Base-by-base conservation (phyloP, 2,329 filamentous ascomycete species). In the Penicillium sp. region DNA sequence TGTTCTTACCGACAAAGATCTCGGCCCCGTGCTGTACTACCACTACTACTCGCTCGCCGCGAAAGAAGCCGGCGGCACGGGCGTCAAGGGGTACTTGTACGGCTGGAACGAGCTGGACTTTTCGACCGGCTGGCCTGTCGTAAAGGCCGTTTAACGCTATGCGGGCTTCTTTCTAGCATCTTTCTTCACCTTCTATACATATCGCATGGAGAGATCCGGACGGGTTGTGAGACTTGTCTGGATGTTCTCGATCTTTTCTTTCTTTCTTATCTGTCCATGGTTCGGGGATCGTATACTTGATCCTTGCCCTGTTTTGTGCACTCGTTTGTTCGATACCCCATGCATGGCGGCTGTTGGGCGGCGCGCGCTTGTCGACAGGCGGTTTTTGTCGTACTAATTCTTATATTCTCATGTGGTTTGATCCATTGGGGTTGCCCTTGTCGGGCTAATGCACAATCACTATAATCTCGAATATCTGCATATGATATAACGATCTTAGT, bases 11-110 rank as follows among this genome's bases (percentile, higher is more conserved):
- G 74, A 77, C 49, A 72, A 74, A 0, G 72, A 67, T 0, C 69
- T 79, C 15, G 86, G 86, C 2, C 79, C 83, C 1, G 80, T 89
- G 3, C 77, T 89, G 6, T 89, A 89, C 72, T 89, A 89, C 69
- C 86, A 89, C 70, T 88, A 89, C 69, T 70, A 70, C 57, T 61
- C 68, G 3, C 66, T 69, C 19, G 76, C 86, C 3, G 76, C 86
- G 65, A 86, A 81, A 3, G 75, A 76, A 4, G 79, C 84, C 62
- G 84, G 84, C 2, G 79, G 84, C 54, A 76, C 71, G 64, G 77
- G 73, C 7, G 65, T 78, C 35, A 79, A 58, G 1, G 64, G 61
- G 30, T 70, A 81, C 60, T 69, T 76, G 50, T 83, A 83, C 70
- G 81, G 81, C n/a, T 83, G 81, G 80, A 84, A 84, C 65, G 70